Evolutionary conservation across 257 asterid genomes (phyloP).

Genomic region (Voacanga thouarsii): DNA sequence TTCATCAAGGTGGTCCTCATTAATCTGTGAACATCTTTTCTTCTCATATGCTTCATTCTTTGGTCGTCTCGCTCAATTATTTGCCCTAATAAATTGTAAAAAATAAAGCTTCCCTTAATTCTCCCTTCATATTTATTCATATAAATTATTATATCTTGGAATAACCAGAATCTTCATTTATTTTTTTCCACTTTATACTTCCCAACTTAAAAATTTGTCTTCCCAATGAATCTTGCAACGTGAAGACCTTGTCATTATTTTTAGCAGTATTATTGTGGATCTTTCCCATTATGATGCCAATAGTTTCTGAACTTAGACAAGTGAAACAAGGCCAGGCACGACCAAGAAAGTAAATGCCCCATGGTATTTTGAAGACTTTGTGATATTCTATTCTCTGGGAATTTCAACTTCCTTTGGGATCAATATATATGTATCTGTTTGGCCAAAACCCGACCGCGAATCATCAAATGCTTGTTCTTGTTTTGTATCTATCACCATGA

Average conservation of each 20-base stretch:
- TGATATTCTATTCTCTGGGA: background rate
- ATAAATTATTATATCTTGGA: conserved; percentile 24
- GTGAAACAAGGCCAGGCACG: background rate
- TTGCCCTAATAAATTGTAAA: background rate
- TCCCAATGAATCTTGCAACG: conserved; percentile 32
- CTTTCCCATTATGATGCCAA: background rate
- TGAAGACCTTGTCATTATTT: conserved; percentile 13
- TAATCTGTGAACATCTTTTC: background rate
- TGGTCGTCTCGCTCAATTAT: conserved; percentile 7
- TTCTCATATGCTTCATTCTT: background rate
- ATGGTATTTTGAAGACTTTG: background rate
- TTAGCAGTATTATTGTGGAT: background rate
- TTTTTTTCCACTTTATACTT: conserved; percentile 27
- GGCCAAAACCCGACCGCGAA: conserved; percentile 9
- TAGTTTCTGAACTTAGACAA: conserved; percentile 10
- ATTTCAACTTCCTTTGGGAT: background rate
- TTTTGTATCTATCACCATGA: background rate
- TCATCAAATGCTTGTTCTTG: conserved; percentile 8
- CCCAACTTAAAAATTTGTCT: conserved; percentile 31
- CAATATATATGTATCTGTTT: background rate
- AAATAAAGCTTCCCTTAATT: conserved; percentile 4
- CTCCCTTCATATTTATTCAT: background rate
- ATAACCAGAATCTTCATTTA: conserved; percentile 20
- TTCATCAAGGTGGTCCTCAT: background rate
- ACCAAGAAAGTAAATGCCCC: background rate